Evolutionary conservation across 2,329 filamentous ascomycete genomes (phyloP), one percentile per base, ranked within the genome.

Genomic region (Rutstroemia sp.): DNA sequence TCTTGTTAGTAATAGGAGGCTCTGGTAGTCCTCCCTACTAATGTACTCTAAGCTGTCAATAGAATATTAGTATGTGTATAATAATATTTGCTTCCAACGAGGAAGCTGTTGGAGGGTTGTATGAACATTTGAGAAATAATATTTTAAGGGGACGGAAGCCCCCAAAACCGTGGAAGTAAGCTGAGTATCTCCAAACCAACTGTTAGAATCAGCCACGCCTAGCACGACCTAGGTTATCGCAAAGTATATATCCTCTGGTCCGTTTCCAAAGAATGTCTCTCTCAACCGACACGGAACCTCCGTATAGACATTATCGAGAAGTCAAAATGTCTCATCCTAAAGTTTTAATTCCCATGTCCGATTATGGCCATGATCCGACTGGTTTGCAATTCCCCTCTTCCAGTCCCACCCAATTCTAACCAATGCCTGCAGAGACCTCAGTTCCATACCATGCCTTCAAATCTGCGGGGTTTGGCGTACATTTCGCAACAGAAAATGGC

Each of bases 351-450:
- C 61, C 78, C 53, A 79, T 80, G 76, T 73, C 77, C 44, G 77
- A 81, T 62, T 79, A 80, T 59, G 78, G 77, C 45, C 76, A 80
- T 61, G 78, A 81, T 60, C 78, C 78, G 2, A 80, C 78, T 46
- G 77, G 78, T 79, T 60, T 10, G 46, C 37, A 21, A 16, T 17
- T 10, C 14, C 19, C 10, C 25, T 44, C n/a, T 21, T 44, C 44
- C 16, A 48, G 42, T 12, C 9, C n/a, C 10, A 42, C 2, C 4
- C 9, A 53, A 8, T 17, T 6, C 2, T 9, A 16, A 4, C 14
- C 1, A 34, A 2, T 3, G 14, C 17, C 14, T 34, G 14, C 45
- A 80, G 78, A 81, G 65, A 78, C 76, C 8, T 73, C 76, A 1
- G 69, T 79, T 1, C 77, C 78, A 6, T 80, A 75, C 62, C 62